These are phyloP conservation scores for Adansonia grandidieri DNA, from an alignment of 441 rosid genomes.

Conservation along the genomic window DNA sequence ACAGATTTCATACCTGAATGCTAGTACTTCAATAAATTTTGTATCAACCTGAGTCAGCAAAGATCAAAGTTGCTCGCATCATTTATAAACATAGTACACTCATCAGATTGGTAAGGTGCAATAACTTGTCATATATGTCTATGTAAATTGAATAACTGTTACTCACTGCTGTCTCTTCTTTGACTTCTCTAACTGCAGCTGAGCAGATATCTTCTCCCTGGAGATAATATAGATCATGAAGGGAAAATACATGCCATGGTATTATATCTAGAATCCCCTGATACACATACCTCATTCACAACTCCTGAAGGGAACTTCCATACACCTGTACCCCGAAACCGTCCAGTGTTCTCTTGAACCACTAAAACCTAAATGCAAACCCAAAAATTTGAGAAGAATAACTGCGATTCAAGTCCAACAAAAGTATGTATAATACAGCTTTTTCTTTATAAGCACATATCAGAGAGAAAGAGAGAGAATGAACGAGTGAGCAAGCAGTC, in stretches of 20 bases:
- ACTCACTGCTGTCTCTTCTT: conserved; percentile 79
- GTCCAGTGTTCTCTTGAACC: conserved; percentile 79
- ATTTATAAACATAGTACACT: not conserved
- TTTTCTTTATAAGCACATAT: conserved; percentile 6
- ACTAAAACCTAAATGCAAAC: conserved; percentile 59
- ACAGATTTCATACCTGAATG: conserved; percentile 55
- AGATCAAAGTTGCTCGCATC: not conserved
- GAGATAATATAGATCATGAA: conserved; percentile 25
- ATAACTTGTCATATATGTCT: not conserved
- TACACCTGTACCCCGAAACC: conserved; percentile 55
- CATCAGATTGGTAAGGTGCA: not conserved
- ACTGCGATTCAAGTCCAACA: not conserved
- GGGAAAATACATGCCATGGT: not conserved
- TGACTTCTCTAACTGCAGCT: conserved; percentile 67
- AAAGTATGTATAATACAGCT: not conserved
- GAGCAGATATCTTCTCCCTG: conserved; percentile 68
- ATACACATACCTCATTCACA: conserved; percentile 61
- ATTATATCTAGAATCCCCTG: not conserved
- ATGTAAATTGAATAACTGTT: not conserved
- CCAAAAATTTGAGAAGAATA: conserved; percentile 7
- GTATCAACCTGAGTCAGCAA: conserved; percentile 54
- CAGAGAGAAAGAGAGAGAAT: not conserved
- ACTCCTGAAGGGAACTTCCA: conserved; percentile 94
- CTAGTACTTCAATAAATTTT: conserved; percentile 59
- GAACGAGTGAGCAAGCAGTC: not conserved